A percentile compares a stretch with the other conserved stretches of the same genome.
These are phyloP conservation scores for Penicillium mononematosum DNA, from an alignment of 495 filamentous ascomycete genomes.

Conservation along the genomic window DNA sequence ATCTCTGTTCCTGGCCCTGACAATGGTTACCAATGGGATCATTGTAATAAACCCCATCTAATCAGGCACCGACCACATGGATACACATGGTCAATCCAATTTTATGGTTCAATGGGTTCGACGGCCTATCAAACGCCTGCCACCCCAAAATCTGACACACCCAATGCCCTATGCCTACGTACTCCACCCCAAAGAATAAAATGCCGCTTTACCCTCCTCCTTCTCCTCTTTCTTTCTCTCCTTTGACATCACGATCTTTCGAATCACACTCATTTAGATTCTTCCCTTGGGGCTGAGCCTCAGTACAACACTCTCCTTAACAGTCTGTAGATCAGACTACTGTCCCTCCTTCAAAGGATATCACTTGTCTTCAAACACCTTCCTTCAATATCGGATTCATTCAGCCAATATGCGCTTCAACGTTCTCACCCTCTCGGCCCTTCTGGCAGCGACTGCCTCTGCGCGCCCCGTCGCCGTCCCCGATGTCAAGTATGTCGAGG, in stretches of 20 bases:
- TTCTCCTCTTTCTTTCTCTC: neutral
- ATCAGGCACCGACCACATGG: conserved; percentile 9
- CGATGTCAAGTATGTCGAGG: conserved; percentile 1
- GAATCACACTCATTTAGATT: conserved; percentile 13
- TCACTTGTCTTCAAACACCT: conserved; percentile 1
- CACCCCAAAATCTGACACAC: neutral
- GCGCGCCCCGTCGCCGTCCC: conserved; percentile 6
- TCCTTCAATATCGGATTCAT: neutral
- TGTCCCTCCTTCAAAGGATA: neutral
- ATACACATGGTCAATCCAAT: conserved; percentile 2
- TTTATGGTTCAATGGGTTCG: neutral
- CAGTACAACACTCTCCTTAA: conserved; percentile 5
- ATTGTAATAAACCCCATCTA: neutral
- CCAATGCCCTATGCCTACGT: neutral
- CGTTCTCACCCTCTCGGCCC: conserved; percentile 1
- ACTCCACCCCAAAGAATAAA: conserved; percentile 7
- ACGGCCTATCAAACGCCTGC: conserved; percentile 1
- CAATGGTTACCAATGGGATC: conserved; percentile 6
- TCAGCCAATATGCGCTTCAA: conserved; percentile 15
- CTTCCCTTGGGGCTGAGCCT: conserved; percentile 9
- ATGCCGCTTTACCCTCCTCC: conserved; percentile 5
- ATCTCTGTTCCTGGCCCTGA: neutral
- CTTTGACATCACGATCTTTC: conserved; percentile 9
- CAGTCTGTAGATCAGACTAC: conserved; percentile 15
- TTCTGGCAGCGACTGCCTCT: conserved; percentile 7